Evolutionary conservation across 2,329 filamentous ascomycete genomes (phyloP), one percentile per base, ranked within the genome.

Genomic region (Beauveria sp.): DNA sequence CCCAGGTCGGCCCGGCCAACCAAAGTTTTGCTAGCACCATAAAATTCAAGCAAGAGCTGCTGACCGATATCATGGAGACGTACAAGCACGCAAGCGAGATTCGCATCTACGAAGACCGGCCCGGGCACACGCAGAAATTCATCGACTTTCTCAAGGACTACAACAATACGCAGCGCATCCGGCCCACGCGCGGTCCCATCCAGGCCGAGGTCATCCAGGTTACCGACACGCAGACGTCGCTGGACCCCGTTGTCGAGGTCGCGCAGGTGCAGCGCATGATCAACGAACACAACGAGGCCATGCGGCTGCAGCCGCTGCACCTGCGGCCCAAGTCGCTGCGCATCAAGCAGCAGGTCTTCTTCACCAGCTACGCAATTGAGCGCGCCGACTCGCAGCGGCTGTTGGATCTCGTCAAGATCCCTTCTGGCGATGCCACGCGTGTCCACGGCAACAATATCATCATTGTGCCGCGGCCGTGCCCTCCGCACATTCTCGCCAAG

Each of bases 371-470:
- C 74, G 85, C 96, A 74, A 87, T 99, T 66, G 81, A 81, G 46
- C 79, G 85, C 53, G 79, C 83, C 28, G 90, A 95, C 72, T 88
- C 87, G 2, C 84, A 89, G 69, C 85, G 83, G 60, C 79, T 98
- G 43, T 82, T 90, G 61, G 81, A 83, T 6, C 80, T 96, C n/a
- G 85, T 87, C 62, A 60, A 52, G 38, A 16, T 24, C 7, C 77
- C 86, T 59, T 79, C 85, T 30, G 86, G 89, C 56, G 81, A 83
- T 58, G 90, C 96, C 57, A 78, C 96, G 65, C 91, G 90, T 65
- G 85, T 86, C 64, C 87, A 96, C 68, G 93, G 88, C 51, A 96
- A 96, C 75, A 93, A 88, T 73, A 93, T 99, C 67, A 82, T 97
- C 68, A 98, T 99, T 70, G 89, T 88, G 43, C 88, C 91, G 1